phyloP scores from a whole-genome alignment of 2,329 filamentous ascomycete genomes.

The Seiridium cupressi region DNA sequence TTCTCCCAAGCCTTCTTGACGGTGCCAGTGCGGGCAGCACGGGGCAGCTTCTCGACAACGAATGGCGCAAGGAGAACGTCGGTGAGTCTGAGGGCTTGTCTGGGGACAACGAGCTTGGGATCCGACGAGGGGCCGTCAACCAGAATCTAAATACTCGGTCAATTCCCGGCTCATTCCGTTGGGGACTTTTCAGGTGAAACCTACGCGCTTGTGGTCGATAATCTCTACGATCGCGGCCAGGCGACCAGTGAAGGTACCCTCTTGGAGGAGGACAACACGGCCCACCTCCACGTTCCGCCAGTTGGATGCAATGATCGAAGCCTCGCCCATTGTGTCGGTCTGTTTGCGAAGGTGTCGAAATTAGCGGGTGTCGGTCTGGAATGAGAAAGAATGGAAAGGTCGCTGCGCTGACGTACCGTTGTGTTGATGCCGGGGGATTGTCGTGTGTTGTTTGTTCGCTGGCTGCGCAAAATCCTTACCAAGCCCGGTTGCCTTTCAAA shows the following conservation, averaged over 20 bases:
- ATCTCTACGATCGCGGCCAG: conserved; percentile 97
- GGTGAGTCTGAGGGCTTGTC: conserved; percentile 81
- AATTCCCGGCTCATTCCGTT: conserved; percentile 23
- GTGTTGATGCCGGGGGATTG: conserved; percentile 18
- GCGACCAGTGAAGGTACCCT: conserved; percentile 78
- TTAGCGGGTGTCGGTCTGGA: conserved; percentile 4
- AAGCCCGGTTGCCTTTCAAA: conserved; percentile 18
- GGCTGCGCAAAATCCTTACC: conserved; percentile 15
- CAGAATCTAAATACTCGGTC: conserved; percentile 66
- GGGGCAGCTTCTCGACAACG: conserved; percentile 81
- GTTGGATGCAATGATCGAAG: conserved; percentile 76
- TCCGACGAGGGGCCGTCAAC: conserved; percentile 90
- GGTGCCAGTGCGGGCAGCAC: conserved; percentile 76
- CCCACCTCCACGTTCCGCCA: conserved; percentile 99
- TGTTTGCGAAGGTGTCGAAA: conserved; percentile 30
- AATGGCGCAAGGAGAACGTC: conserved; percentile 87
- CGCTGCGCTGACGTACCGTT: conserved; percentile 18
- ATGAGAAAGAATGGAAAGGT: conserved; percentile 14
- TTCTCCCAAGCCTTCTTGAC: conserved; percentile 91
- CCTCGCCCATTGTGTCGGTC: conserved; percentile 75
- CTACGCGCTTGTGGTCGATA: conserved; percentile 99
- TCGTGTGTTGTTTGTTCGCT: conserved; percentile 20
- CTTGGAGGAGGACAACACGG: conserved; percentile 90
- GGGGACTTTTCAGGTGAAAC: conserved; percentile 42
- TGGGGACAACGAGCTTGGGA: conserved; percentile 75